Base-by-base conservation (phyloP, 495 filamentous ascomycete genomes). In the Friedmanniomyces simplex region DNA sequence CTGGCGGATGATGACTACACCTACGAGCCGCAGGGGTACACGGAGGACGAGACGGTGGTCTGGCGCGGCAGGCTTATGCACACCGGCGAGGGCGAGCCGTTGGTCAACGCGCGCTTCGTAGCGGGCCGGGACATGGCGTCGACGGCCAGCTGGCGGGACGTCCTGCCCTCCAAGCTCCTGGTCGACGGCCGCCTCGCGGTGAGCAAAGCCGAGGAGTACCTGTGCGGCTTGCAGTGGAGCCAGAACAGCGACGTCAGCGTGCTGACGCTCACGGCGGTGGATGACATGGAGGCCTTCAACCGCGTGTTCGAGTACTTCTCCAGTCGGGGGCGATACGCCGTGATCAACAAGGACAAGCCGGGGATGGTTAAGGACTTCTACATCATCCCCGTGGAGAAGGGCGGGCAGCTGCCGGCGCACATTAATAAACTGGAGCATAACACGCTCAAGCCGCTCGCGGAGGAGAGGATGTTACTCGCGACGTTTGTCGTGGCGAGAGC, bases 111-210 rank as follows among this genome's bases (percentile, higher is more conserved):
- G n/a, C 86, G 83, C 62, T 83, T 89, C 64, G 82, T 89, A 14
- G 93, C 82, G 50, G 93, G 93, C 1, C 43, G 56, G 12, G 87
- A 95, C 64, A 71, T 87, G 65, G 70, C 80, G 72, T 73, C 72
- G 65, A 69, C 57, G 70, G 69, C 75, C 50, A 83, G 76, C 36
- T 93, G 77, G 91, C 78, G 76, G 21, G 77, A 87, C 57, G 72
- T 96, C 1, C 76, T 93, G 13, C 83, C 87, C 0, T 67, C 77
- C 6, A 77, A 71, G 1, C 71, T 98, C 37, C 79, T 78, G 14
- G 80, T 97, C 52, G 85, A 89, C 61, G 93, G 93, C 12, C 82
- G 93, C 5, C 94, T 97, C 53, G 81, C 84, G 18, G 80, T 84
- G 55, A 77, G 83, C 55, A 81, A 85, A 32, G 93, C 90, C 20